phyloP scores from a whole-genome alignment of 2,329 filamentous ascomycete genomes.

The Pseudogymnoascus sp. region DNA sequence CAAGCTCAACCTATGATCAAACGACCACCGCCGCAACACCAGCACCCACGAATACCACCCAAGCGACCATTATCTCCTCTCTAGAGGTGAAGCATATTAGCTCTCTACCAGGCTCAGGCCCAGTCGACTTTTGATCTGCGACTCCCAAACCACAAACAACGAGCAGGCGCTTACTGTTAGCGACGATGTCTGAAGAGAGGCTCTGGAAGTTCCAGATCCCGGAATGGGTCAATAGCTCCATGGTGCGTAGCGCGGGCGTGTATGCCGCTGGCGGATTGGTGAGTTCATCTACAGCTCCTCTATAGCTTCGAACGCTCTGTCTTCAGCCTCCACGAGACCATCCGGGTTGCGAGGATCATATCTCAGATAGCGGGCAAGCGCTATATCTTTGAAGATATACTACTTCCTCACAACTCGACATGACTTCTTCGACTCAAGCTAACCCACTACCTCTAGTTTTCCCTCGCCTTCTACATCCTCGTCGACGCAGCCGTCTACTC shows the following conservation, averaged over 20 bases:
- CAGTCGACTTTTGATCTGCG: background rate
- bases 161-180: constrained; percentile 1
- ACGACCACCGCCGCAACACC: background rate
- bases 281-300: constrained; percentile 26
- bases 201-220: constrained; percentile 60
- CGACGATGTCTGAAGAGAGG: constrained; percentile 51
- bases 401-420: background rate
- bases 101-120: background rate
- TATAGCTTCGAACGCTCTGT: background rate
- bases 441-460: constrained; percentile 41
- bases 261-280: constrained; percentile 56
- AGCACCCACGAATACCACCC: background rate
- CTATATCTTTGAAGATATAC: background rate
- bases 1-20: background rate
- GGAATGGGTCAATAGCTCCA: constrained; percentile 57
- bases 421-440: background rate
- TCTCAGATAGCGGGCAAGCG: background rate
- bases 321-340: background rate
- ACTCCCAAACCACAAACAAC: background rate
- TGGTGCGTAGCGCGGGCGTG: constrained; percentile 54
- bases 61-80: background rate
- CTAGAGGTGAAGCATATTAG: background rate
- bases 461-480: constrained; percentile 59
- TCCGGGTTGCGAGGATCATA: constrained; percentile 11
- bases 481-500: constrained; percentile 62